Base-by-base conservation (phyloP, 257 asterid genomes). In the Lithospermum erythrorhizon region DNA sequence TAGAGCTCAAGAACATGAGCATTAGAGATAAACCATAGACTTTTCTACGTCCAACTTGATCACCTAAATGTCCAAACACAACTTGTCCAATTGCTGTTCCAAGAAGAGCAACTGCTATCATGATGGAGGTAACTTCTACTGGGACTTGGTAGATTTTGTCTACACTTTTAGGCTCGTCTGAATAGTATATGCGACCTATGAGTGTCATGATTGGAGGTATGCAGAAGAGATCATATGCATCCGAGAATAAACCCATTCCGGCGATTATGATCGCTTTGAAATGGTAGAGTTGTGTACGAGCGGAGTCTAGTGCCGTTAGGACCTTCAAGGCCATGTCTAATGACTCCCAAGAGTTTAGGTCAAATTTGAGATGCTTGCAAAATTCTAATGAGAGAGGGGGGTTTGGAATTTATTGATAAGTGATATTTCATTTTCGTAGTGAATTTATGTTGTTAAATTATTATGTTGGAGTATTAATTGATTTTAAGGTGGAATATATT, bases 201-300 rank as follows among this genome's bases (percentile, higher is more conserved):
- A 81, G 87, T 45, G 59, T 71, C 69, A 81, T 62, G 79, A 83
- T 69, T 0, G 87, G 83, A 61, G 90, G 77, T 65, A 83, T 72
- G 71, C 84, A 83, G 67, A 83, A 83, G 55, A 83, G 79, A 57
- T 78, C 83, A 58, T 83, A 80, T 10, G 87, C 83, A 59, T 80
- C 90, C 20, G 85, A 74, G 78, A 83, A 81, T 18, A 83, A 52
- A 0, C 90, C 87, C 87, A 83, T 83, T 5, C 90, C 85, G 62
- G 87, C 83, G 3, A 81, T 76, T 5, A 81, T 57, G 45, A 83
- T 81, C 19, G 87, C 83, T 58, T 76, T 81, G 75, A 81, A 81
- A 55, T 83, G 90, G 51, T 78, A 81, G 52, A 51, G 76, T 48
- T 83, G 91, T 10, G 80, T 73, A 59, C 54, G 75, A 1, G 91